Evolutionary conservation across 768 basidiomycete genomes (phyloP), one percentile per base, ranked within the genome.

Genomic region (Lepiota brunneoincarnata): DNA sequence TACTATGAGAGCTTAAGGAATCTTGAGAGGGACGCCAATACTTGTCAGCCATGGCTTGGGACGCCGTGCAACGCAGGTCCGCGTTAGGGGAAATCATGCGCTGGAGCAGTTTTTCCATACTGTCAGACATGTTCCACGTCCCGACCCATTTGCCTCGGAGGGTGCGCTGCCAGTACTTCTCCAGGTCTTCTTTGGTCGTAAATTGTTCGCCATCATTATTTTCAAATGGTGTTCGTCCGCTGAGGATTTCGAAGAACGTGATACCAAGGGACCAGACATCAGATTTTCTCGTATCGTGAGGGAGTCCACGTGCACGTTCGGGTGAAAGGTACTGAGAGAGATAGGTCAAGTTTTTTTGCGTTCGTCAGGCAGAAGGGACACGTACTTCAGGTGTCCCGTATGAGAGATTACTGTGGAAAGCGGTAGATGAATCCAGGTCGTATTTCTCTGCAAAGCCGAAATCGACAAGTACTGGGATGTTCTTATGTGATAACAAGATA

Each of bases 401-500:
- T 0, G 90, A 82, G 42, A 92, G 77, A 62, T 89, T 89, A 61
- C 88, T 90, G 58, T 85, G 83, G 73, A 93, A 93, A 1, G 89
- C 86, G 17, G 81, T 82, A 15, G 74, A 66, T 0, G 84, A 81
- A 1, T 72, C 67, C 39, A 79, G 63, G 58, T 91, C 86, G 64
- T 94, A 94, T 59, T 83, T 83, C 63, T 96, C 91, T 1, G 96
- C 93, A 61, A 98, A 99, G 1, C 97, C 96, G 63, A 97, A 99
- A 69, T 98, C 97, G 35, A 97, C 89, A 3, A 98, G 81, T 2
- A 97, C 89, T 0, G 93, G 92, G 1, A 93, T 73, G 62, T 87
- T 86, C 59, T 85, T 78, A 51, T 73, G 70, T 0, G 90, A 89
- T 42, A 99, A 76, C 2, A 99, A 79, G 60, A 99, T 93, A 64